Conservation (phyloP, 805 yeast species). For the Starmerella powellii region DNA sequence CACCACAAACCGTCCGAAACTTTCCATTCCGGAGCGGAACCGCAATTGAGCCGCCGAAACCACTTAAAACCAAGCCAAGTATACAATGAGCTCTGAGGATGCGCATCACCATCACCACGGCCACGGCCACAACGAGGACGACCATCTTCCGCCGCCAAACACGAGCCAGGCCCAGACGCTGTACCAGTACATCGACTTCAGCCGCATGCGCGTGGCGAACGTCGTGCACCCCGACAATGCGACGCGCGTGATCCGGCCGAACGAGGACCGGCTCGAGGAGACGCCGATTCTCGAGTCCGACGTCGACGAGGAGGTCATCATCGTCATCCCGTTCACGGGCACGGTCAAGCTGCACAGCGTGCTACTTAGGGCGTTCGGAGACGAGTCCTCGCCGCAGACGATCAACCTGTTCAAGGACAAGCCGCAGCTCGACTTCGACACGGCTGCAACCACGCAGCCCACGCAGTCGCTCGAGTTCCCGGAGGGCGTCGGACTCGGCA, state of each 20-base stretch:
- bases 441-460: conserved; percentile 38
- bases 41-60: no score
- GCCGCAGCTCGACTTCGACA: conserved; percentile 60
- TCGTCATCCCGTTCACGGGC: conserved; percentile 71
- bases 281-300: conserved; percentile 48
- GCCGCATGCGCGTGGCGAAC: conserved; percentile 53
- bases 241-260: conserved; percentile 40
- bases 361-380: conserved; percentile 53
- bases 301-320: conserved; percentile 66
- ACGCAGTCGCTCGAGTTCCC: conserved; percentile 53
- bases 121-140: conserved; percentile 27
- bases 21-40: no score
- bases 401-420: conserved; percentile 65
- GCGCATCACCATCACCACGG: conserved; percentile 17
- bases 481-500: conserved; percentile 33
- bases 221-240: conserved; percentile 43
- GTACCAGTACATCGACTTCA: conserved; percentile 45
- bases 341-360: conserved; percentile 63
- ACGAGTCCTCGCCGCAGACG: conserved; percentile 52
- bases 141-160: conserved; percentile 59
- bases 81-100: conserved; percentile 25
- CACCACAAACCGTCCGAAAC: no score
- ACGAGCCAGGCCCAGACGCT: conserved; percentile 51
- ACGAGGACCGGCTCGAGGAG: conserved; percentile 38
- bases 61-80: no score